Evolutionary conservation across 2,329 filamentous ascomycete species (phyloP).

Genomic region (Westerdykella sp.): DNA sequence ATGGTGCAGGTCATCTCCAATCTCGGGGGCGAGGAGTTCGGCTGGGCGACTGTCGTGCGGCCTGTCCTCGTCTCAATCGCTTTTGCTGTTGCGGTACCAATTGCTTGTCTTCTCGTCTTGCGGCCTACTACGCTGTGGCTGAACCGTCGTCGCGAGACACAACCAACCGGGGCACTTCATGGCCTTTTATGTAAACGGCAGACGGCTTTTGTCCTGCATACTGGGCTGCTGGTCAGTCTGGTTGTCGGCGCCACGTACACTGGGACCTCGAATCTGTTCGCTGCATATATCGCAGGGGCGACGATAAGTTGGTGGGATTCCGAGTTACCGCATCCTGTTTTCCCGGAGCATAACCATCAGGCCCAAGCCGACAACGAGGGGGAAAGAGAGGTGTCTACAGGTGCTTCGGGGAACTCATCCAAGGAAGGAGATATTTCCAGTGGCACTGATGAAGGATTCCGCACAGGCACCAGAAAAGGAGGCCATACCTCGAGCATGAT

Average conservation of each 20-base stretch:
- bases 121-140: constrained; percentile 38
- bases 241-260: constrained; percentile 52
- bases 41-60: constrained; percentile 40
- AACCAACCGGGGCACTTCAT: constrained; percentile 15
- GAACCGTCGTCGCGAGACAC: constrained; percentile 26
- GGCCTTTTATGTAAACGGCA: constrained; percentile 23
- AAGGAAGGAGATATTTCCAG: no score
- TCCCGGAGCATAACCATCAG: neutral
- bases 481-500: neutral
- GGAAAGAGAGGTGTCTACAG: neutral
- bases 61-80: constrained; percentile 50
- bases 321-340: constrained; percentile 24
- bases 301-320: constrained; percentile 55
- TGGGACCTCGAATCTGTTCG: constrained; percentile 57
- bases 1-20: constrained; percentile 71
- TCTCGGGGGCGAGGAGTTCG: constrained; percentile 45
- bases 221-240: constrained; percentile 44
- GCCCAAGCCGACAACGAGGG: neutral
- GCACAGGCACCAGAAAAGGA: neutral
- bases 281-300: constrained; percentile 55
- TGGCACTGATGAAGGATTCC: neutral
- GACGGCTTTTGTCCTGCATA: constrained; percentile 45
- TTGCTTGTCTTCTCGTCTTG: constrained; percentile 43
- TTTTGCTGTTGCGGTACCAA: constrained; percentile 46
- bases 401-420: neutral